Base-by-base conservation (phyloP, 1,139 yeast species). In the Candida sp. region DNA sequence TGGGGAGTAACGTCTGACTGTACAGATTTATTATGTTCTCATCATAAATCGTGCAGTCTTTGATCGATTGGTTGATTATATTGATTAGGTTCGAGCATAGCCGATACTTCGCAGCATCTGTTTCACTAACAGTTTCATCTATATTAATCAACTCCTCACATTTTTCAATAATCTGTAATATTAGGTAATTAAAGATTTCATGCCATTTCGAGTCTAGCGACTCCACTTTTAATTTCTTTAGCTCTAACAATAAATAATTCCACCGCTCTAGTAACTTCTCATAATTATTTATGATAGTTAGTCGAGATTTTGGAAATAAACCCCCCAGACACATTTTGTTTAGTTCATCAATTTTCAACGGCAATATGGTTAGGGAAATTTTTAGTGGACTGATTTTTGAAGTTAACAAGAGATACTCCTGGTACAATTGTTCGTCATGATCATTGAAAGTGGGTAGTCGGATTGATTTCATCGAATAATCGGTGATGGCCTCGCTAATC, bases 341-440 rank as follows among this genome's bases (percentile, higher is more conserved):
- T 55, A 72, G 77, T 41, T 68, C 72, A 21, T 78, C 78, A 21
- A 84, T 66, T 42, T 85, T 65, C 12, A 66, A 54, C 0, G 87
- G 87, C 4, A 85, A 66, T 44, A 82, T 75, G 37, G 75, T 72
- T n/a, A 85, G 54, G 19, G 91, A 82, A 2, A 82, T 83, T 37
- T 68, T 65, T 38, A 84, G 63, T 0, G 88, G 88, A 30, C 66
- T 67, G 9, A 81, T 51, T 29, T 67, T 58, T 5, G 63, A 50
- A 25, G 65, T 67, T 7, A 74, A 54, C 4, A 49, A 53, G 11
- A 61, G 43, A 46, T 67, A 69, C 23, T 61, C 63, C 5, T 57
- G 50, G 49, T 69, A 64, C n/a, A 65, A 43, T 19, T 49, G 46
- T 27, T 62, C 63, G 47, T 69, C 74, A 39, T 46, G 48, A 33